These are phyloP conservation scores for Neurospora sp. DNA, from an alignment of 495 filamentous ascomycete genomes.

Conservation along the genomic window DNA sequence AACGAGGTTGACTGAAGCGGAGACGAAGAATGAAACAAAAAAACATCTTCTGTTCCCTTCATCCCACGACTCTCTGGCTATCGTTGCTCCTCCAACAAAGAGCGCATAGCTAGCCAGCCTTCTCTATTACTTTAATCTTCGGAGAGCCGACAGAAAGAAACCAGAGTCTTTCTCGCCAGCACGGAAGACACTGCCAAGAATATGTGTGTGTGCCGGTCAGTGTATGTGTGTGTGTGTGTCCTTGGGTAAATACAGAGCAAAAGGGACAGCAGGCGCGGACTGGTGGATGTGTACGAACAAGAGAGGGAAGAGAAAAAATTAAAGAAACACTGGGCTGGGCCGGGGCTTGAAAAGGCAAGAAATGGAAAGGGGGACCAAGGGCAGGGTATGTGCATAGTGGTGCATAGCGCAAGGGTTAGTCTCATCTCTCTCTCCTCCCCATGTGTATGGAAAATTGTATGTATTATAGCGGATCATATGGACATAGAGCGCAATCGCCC, in stretches of 20 bases:
- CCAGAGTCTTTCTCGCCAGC: not conserved
- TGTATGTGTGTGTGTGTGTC: slow-evolving; percentile 4
- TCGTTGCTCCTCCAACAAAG: not conserved
- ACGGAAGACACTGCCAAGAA: not conserved
- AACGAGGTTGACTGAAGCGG: not conserved
- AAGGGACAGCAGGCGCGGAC: not conserved
- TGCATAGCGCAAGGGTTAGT: slow-evolving; percentile 20
- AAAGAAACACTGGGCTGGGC: not conserved
- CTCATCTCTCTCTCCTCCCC: slow-evolving; percentile 22
- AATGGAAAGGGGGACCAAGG: not conserved
- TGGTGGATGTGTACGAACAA: slow-evolving; percentile 17
- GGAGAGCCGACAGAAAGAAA: slow-evolving; percentile 3
- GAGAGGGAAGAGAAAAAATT: slow-evolving; percentile 4
- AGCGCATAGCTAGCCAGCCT: not conserved
- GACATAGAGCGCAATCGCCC: slow-evolving; percentile 14
- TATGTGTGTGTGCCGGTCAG: not conserved
- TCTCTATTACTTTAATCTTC: slow-evolving; percentile 14
- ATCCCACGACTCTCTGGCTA: not conserved
- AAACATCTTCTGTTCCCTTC: not conserved
- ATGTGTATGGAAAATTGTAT: slow-evolving; percentile 14
- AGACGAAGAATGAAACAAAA: not conserved
- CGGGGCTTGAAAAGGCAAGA: not conserved
- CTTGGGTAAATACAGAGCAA: not conserved
- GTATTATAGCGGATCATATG: slow-evolving; percentile 21
- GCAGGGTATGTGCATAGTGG: not conserved